A percentile compares a stretch with the other conserved stretches of the same genome.
Conservation (phyloP, 108 stramenopile genomes). For the Skeletonema grethae region DNA sequence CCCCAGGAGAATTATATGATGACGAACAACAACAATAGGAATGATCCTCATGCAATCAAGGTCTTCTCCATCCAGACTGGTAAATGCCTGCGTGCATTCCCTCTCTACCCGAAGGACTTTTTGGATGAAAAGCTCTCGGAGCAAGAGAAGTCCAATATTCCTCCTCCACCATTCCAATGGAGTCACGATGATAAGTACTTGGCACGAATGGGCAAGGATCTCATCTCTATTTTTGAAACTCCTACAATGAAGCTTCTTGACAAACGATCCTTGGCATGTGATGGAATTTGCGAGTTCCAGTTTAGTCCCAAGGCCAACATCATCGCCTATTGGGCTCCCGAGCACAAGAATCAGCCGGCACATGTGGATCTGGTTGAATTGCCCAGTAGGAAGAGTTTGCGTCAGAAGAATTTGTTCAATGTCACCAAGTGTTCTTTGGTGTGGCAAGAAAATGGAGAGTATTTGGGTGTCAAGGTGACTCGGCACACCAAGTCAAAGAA, state of each 20-base stretch:
- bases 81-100: constrained; percentile 83
- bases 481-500: constrained; percentile 96
- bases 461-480: constrained; percentile 94
- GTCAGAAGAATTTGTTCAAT: constrained; percentile 95
- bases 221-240: constrained; percentile 92
- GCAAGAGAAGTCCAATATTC: constrained; percentile 17
- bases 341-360: constrained; percentile 90
- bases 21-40: constrained; percentile 80
- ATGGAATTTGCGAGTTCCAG: constrained; percentile 93
- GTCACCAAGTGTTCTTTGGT: constrained; percentile 92
- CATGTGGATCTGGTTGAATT: constrained; percentile 93
- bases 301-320: constrained; percentile 93
- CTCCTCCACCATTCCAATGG: constrained; percentile 94
- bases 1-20: constrained; percentile 91
- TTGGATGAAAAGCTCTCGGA: constrained; percentile 38
- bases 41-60: constrained; percentile 85
- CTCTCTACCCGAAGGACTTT: constrained; percentile 69
- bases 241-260: constrained; percentile 92
- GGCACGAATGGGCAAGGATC: constrained; percentile 90
- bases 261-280: constrained; percentile 85
- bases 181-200: constrained; percentile 92
- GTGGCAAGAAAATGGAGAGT: constrained; percentile 93
- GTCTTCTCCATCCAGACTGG: constrained; percentile 90
- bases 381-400: constrained; percentile 87
- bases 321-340: constrained; percentile 96